A percentile compares a stretch with the other conserved stretches of the same genome.
phyloP scores from a whole-genome alignment of 2,329 filamentous ascomycete species.

The Phyllosticta capitalensis region DNA sequence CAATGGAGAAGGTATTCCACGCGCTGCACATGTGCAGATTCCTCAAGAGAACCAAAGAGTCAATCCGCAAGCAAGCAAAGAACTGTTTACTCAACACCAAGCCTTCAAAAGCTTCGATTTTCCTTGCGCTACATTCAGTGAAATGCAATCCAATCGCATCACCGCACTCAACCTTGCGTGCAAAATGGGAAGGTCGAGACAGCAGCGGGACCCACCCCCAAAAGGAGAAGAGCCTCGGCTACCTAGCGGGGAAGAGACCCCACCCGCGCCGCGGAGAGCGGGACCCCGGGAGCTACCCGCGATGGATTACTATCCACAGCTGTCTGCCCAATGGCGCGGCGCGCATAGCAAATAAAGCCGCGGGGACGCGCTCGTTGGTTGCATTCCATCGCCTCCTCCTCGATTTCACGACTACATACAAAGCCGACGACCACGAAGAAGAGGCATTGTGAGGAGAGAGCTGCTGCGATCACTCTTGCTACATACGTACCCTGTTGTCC shows the following conservation, averaged over 20 bases:
- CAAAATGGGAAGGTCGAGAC: not conserved
- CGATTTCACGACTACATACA: not conserved
- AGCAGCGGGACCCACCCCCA: not conserved
- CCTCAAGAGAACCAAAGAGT: no score
- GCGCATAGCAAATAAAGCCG: not conserved
- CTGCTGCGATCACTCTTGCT: no score
- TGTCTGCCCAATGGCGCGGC: not conserved
- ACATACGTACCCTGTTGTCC: not conserved
- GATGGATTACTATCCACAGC: not conserved
- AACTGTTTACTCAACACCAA: no score
- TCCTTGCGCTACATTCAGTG: no score
- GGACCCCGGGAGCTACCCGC: not conserved
- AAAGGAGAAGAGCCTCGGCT: not conserved
- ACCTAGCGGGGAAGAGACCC: not conserved
- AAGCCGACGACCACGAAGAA: not conserved
- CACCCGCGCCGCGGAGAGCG: not conserved
- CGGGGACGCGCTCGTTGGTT: not conserved
- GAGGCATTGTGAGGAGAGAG: no score
- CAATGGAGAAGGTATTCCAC: no score
- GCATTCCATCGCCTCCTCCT: not conserved
- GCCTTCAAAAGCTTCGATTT: no score
- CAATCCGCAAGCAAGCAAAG: no score
- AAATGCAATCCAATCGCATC: no score
- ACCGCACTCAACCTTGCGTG: no score
- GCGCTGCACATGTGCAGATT: no score